Evolutionary conservation across 2,329 filamentous ascomycete species (phyloP).

Genomic region (Ophiostoma populinum): DNA sequence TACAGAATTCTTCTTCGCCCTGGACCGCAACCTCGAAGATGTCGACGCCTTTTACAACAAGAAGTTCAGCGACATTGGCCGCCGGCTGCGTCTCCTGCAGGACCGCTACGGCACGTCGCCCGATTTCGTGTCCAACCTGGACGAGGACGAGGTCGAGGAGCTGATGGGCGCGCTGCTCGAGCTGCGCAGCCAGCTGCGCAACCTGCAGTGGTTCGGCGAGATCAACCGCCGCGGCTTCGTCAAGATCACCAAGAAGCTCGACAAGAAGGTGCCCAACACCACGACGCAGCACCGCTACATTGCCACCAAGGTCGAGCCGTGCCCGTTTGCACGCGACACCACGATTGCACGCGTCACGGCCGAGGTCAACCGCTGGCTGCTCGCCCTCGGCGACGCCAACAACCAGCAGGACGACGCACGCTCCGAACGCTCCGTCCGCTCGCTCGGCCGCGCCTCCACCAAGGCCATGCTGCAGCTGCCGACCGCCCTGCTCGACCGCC

Average conservation of each 20-base stretch:
- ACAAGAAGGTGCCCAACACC: conserved; percentile 73
- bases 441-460: conserved; percentile 59
- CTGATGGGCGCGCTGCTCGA: conserved; percentile 80
- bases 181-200: conserved; percentile 69
- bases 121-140: conserved; percentile 53
- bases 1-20: conserved; percentile 86
- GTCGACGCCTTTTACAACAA: conserved; percentile 96
- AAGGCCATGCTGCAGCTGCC: conserved; percentile 60
- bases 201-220: conserved; percentile 94
- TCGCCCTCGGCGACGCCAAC: conserved; percentile 60
- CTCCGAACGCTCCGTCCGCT: conserved; percentile 58
- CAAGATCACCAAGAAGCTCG: conserved; percentile 97
- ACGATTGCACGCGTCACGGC: conserved; percentile 29
- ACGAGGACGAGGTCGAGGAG: conserved; percentile 81
- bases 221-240: conserved; percentile 89
- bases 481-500: conserved; percentile 45
- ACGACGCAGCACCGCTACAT: conserved; percentile 74
- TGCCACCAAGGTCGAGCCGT: conserved; percentile 75
- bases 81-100: conserved; percentile 70
- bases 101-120: conserved; percentile 67
- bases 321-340: conserved; percentile 65
- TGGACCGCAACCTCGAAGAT: conserved; percentile 94
- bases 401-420: conserved; percentile 59
- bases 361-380: conserved; percentile 83
- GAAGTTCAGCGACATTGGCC: conserved; percentile 70